A percentile compares a stretch with the other conserved stretches of the same genome.
phyloP scores from a whole-genome alignment of 1,284 basidiomycete species.

The Trichosporon sp. region DNA sequence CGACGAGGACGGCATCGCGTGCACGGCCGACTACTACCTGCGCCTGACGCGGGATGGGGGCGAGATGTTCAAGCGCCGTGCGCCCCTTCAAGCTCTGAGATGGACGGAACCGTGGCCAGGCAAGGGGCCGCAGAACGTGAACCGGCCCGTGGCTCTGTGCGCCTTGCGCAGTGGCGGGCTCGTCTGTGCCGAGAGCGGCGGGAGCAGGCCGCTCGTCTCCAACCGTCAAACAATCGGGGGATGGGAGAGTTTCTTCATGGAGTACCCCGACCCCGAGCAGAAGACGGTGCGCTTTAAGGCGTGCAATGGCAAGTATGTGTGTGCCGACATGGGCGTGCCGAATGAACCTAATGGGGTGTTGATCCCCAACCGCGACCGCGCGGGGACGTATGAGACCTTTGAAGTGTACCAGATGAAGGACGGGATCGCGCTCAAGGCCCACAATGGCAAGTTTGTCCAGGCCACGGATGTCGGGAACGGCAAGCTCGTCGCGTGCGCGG shows the following conservation, averaged over 20 bases:
- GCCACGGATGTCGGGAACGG: slow-evolving; percentile 18
- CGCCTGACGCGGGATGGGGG: slow-evolving; percentile 30
- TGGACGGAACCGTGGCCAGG: slow-evolving; percentile 33
- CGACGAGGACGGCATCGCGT: slow-evolving; percentile 33
- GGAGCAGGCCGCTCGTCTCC: slow-evolving; percentile 8
- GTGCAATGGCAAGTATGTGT: slow-evolving; percentile 25
- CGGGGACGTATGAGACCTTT: slow-evolving; percentile 26
- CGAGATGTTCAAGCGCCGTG: slow-evolving; percentile 28
- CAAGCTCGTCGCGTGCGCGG: slow-evolving; percentile 19
- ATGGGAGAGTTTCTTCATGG: slow-evolving; percentile 24
- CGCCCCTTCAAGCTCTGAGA: slow-evolving; percentile 18
- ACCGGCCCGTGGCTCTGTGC: slow-evolving; percentile 16
- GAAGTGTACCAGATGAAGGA: slow-evolving; percentile 19
- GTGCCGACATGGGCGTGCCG: slow-evolving; percentile 18
- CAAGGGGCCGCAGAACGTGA: slow-evolving; percentile 20
- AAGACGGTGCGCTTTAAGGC: slow-evolving; percentile 22
- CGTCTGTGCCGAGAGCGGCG: slow-evolving; percentile 28
- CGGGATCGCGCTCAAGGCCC: slow-evolving; percentile 18
- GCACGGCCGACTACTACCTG: slow-evolving; percentile 35
- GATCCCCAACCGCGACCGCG: slow-evolving; percentile 18
- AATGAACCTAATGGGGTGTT: slow-evolving; percentile 16
- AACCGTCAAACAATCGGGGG: slow-evolving; percentile 23
- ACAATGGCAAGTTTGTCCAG: slow-evolving; percentile 27
- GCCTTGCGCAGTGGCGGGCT: slow-evolving; percentile 25
- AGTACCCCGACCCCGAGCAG: not conserved